Evolutionary conservation across 2,329 filamentous ascomycete species (phyloP), one percentile per base, ranked within the genome.

Genomic region (Sporothrix pallida): DNA sequence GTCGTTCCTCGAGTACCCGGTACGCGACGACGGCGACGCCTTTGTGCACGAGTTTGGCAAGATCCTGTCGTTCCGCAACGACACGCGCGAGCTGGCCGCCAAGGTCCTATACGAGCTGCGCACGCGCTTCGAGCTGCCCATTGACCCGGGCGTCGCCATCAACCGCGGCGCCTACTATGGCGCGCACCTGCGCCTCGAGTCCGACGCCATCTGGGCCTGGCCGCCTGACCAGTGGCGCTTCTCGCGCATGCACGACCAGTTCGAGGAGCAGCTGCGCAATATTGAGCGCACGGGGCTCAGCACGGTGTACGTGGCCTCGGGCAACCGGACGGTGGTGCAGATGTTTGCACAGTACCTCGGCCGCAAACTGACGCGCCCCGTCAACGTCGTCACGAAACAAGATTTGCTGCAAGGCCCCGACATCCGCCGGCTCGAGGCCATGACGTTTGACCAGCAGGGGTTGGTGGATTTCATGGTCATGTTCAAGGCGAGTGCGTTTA

Each of bases 1-100:
- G 74, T 80, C 80, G 0, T 83, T 81, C 72, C 79, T 83, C 58
- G 79, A 82, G 65, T 83, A 83, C 70, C 82, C 82, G 10, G 80
- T 80, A 3, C 78, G 77, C 60, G 78, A 78, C 63, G 81, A 83
- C 75, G 81, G 81, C 50, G 75, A 77, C 60, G 77, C 75, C 13
- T 80, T 83, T 44, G 80, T 78, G 1, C 77, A 77, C 76, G 77
- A 79, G 72, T 81, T 80, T 71, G 80, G 80, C 77, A 81, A 81
- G 76, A 77, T 81, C 67, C 71, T 81, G 17, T 80, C 79, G 9
- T 81, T 81, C 73, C 78, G 80, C 7, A 76, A 75, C 69, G 79
- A 81, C 70, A 80, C 79, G 2, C 79, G 79, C 56, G 78, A 74
- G 3, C 74, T 81, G 10, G 78, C 80, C 0, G 80, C 79, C 20